Base-by-base conservation (phyloP, 768 basidiomycete species). In the Tricholoma bakamatsutake region DNA sequence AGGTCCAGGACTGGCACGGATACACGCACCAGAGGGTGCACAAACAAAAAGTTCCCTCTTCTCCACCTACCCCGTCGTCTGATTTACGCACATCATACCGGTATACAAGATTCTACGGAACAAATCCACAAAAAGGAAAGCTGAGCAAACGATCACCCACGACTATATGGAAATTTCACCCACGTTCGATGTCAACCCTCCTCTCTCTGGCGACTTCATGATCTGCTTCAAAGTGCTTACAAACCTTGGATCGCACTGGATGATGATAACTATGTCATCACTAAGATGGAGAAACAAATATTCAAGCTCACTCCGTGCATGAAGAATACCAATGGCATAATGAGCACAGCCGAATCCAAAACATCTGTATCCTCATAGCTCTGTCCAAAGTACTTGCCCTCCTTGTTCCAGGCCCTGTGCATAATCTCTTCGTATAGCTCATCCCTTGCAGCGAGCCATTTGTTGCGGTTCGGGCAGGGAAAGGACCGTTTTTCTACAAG, bases 291-390 rank as follows among this genome's bases (percentile, higher is more conserved):
- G 15, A 17, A 10, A 10, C 5, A 28, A 28, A 51, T 15, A 42
- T 47, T 5, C 35, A 39, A 33, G 76, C 84, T 61, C 59, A 88
- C 89, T 17, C 84, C 83, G 39, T 88, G 85, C 67, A 87, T 87
- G 75, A 97, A 96, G 76, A 96, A 97, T 31, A 93, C 89, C 35
- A 94, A 77, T 1, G 94, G 93, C 89, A 93, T 93, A 63, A 95
- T 93, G 45, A 94, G 75, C 50, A 97, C 84, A 12, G 93, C 85
- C 12, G 91, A 88, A 67, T 98, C 96, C 18, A 98, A 68, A 9
- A 89, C 78, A 43, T 87, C 76, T 0, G 76, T 83, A 58, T 92
- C 89, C 63, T 98, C 96, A 69, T 94, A 99, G 64, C 87, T 87
- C 72, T 99, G 95, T 18, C 84, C 87, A 63, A 93, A 95, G 68